These are phyloP conservation scores for Diaporthe destruens DNA, from an alignment of 2,329 filamentous ascomycete genomes.

Conservation along the genomic window DNA sequence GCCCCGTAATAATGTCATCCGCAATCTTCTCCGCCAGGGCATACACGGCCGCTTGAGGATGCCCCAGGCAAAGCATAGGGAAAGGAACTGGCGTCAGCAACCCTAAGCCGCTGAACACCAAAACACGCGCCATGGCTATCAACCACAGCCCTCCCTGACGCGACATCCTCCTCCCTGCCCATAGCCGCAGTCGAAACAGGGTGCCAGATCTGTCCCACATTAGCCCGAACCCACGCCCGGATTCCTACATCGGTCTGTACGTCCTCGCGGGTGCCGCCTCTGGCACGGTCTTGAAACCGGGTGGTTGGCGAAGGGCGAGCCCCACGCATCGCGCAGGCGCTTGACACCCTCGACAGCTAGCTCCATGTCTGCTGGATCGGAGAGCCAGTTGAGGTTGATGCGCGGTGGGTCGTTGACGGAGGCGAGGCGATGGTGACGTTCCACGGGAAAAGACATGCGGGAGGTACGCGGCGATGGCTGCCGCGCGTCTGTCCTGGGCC, in stretches of 20 bases:
- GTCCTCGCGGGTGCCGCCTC: conserved; percentile 53
- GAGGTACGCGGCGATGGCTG: conserved; percentile 23
- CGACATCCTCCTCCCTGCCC: conserved; percentile 53
- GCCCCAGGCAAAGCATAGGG: conserved; percentile 60
- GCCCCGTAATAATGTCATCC: not conserved
- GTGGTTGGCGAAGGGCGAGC: conserved; percentile 44
- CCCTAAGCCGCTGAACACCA: conserved; percentile 60
- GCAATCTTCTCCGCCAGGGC: conserved; percentile 58
- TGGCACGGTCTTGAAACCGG: not conserved
- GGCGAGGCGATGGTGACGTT: conserved; percentile 50
- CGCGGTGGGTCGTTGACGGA: conserved; percentile 51
- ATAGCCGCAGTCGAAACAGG: conserved; percentile 59
- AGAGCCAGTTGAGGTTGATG: conserved; percentile 55
- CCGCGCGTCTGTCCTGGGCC: conserved; percentile 1
- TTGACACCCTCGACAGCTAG: conserved; percentile 45
- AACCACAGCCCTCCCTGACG: conserved; percentile 54
- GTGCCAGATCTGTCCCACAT: conserved; percentile 48
- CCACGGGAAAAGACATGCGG: conserved; percentile 50
- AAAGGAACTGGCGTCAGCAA: conserved; percentile 62
- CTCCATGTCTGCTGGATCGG: conserved; percentile 33
- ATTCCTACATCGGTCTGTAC: conserved; percentile 45
- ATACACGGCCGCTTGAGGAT: conserved; percentile 65
- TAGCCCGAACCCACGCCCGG: conserved; percentile 44
- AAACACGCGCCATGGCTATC: conserved; percentile 59
- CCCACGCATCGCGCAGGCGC: conserved; percentile 43